Base-by-base conservation (phyloP, 331 rosid species). In the Quercus phellos region DNA sequence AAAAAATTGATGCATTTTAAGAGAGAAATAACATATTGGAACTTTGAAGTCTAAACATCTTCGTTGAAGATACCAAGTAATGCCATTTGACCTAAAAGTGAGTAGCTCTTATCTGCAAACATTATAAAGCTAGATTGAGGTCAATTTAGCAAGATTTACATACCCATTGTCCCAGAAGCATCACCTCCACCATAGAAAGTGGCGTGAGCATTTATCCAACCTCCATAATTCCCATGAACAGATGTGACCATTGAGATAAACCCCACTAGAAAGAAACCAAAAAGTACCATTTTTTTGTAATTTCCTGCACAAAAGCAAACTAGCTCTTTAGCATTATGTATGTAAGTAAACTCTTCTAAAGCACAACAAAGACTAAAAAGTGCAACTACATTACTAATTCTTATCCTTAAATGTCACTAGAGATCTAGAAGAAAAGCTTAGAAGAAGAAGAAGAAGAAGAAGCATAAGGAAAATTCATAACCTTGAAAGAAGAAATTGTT, bases 121-220 rank as follows among this genome's bases (percentile, higher is more conserved):
- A 19, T 5, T 22, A 4, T 13, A 12, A 68, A 42, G 2, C 32
- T 68, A 46, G 27, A 43, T 35, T 69, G 17, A n/a, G 59, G 32
- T 4, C 46, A 6, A 21, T 14, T 21, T 18, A 46, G 50, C 10
- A 27, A 38, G 2, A 38, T 38, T 38, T 38, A 50, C 89, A 60
- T 87, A 93, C 97, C 98, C 97, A 94, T 92, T 67, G 98, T 94
- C 10, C 98, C 98, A 16, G 98, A 90, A 56, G 98, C 97, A 87
- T 94, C 98, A 72, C 93, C 86, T 5, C 97, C 98, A 4, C 98
- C 98, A 74, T 94, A 94, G 89, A 94, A 94, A 70, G 98, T 94
- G 75, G 98, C 98, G 80, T 90, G 98, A 74, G 94, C 98, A 80
- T 84, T 89, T 27, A 74, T 86, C 98, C 98, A 94, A 51, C 97